phyloP scores from a whole-genome alignment of 352 stramenopile genomes.

The Pythium oligandrum region DNA sequence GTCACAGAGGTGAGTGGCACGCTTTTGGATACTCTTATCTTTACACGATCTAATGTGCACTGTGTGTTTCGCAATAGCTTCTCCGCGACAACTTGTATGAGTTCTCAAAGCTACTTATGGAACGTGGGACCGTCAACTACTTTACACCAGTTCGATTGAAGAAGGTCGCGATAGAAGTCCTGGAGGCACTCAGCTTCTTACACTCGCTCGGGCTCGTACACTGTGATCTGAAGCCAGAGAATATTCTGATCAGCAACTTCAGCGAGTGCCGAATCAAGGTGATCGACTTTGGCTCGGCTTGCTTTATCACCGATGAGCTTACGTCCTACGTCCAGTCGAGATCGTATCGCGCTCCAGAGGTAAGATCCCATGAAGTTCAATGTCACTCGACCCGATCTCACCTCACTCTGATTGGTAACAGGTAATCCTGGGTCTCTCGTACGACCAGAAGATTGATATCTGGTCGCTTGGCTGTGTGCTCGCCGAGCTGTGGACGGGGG shows the following conservation, averaged over 20 bases:
- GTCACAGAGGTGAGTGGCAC: conserved; percentile 90
- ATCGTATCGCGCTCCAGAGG: conserved; percentile 96
- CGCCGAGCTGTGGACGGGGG: conserved; percentile 84
- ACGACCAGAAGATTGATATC: conserved; percentile 84
- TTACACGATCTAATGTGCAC: too few species aligned
- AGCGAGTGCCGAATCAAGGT: conserved; percentile 92
- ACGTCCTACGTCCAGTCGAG: conserved; percentile 97
- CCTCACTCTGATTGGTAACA: conserved; percentile 2
- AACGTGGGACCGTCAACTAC: conserved; percentile 86
- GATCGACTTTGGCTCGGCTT: conserved; percentile 98
- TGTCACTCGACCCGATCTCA: too few species aligned
- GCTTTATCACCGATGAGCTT: conserved; percentile 91
- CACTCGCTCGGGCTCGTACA: conserved; percentile 93
- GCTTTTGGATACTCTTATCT: too few species aligned
- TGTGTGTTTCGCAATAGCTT: conserved; percentile 35
- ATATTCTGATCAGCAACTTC: conserved; percentile 91
- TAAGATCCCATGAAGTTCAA: conserved; percentile 22
- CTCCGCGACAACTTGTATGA: conserved; percentile 97
- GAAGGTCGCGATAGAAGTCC: conserved; percentile 94
- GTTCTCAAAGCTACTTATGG: conserved; percentile 87
- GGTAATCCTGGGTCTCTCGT: conserved; percentile 95
- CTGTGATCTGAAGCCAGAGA: conserved; percentile 99
- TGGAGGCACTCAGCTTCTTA: conserved; percentile 86
- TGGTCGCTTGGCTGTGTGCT: conserved; percentile 89
- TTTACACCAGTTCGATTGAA: conserved; percentile 93